These are phyloP conservation scores for Candida sphagnicola DNA, from an alignment of 805 yeast species.

Conservation along the genomic window DNA sequence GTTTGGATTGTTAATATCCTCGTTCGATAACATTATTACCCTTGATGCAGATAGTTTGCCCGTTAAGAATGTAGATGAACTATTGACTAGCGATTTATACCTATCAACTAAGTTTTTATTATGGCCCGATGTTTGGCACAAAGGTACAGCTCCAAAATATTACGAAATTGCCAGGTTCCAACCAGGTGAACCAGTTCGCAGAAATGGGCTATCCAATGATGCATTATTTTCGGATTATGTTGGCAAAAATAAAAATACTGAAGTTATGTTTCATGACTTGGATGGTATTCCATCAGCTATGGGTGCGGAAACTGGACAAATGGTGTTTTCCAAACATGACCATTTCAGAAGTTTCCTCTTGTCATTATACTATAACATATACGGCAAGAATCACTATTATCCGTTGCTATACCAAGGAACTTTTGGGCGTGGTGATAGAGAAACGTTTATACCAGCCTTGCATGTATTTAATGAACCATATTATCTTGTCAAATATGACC, in stretches of 20 bases:
- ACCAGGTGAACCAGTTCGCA: conserved; percentile 24
- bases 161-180: conserved; percentile 29
- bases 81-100: conserved; percentile 22
- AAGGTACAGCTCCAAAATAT: conserved; percentile 27
- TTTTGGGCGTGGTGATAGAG: conserved; percentile 32
- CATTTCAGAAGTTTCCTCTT: conserved; percentile 29
- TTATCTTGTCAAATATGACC: conserved; percentile 18
- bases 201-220: conserved; percentile 28
- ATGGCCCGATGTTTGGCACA: conserved; percentile 37
- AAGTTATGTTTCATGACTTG: conserved; percentile 27
- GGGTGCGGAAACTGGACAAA: conserved; percentile 34
- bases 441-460: conserved; percentile 35
- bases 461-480: conserved; percentile 33
- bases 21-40: conserved; percentile 29
- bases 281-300: conserved; percentile 25
- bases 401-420: conserved; percentile 32
- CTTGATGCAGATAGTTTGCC: conserved; percentile 34
- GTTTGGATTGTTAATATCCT: conserved; percentile 28
- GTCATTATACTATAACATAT: conserved; percentile 30
- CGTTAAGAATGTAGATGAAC: conserved; percentile 23
- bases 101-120: conserved; percentile 22
- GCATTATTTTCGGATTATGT: conserved; percentile 18
- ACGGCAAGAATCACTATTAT: conserved; percentile 26
- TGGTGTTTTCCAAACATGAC: conserved; percentile 29
- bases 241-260: conserved; percentile 11